Evolutionary conservation across 257 asterid genomes (phyloP), one percentile per base, ranked within the genome.

Genomic region (Petunia axillaris): DNA sequence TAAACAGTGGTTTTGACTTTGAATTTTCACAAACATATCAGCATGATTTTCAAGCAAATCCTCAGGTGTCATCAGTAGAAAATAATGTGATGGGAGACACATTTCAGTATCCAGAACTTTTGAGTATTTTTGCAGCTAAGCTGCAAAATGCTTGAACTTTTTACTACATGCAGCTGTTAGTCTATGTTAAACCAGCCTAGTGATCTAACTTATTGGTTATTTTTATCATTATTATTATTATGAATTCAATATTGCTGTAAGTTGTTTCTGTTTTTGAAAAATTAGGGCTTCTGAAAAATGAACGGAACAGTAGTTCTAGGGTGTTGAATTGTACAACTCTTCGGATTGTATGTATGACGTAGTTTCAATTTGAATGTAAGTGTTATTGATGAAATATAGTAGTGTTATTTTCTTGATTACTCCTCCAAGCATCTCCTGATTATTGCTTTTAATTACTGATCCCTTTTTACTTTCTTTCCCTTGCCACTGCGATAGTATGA

Each of bases 141-240:
- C 68, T 82, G 78, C 87, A 84, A 64, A 85, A 87, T 82, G 83
- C 88, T 58, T 85, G 68, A 83, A 64, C 43, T 46, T 66, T 11
- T 54, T 11, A 52, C 63, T 35, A 16, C 63, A 0, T 35, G 35
- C 14, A 13, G 46, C 62, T 35, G 63, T 41, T 25, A 25, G 25
- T 46, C 59, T 25, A 3, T 46, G 25, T 46, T 58, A 25, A 37
- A 48, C 25, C 25, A 25, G 10, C 25, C 6, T 35, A n/a, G 8
- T 0, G 36, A 57, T 57, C 35, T n/a, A 50, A 50, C 25, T 25
- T 15, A n/a, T 40, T 36, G 5, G 4, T 5, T 71, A 10, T 1
- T 50, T 25, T 10, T 48, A 10, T 25, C 16, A 2, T 16, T 41
- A 48, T 46, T 68, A n/a, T 68, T 68, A 59, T 16, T 16, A 5